A percentile compares a stretch with the other conserved stretches of the same genome.
These are phyloP conservation scores for Pseudisothecium myosuroides DNA, from an alignment of 225 moss, liverwort and hornwort genomes.

Conservation along the genomic window DNA sequence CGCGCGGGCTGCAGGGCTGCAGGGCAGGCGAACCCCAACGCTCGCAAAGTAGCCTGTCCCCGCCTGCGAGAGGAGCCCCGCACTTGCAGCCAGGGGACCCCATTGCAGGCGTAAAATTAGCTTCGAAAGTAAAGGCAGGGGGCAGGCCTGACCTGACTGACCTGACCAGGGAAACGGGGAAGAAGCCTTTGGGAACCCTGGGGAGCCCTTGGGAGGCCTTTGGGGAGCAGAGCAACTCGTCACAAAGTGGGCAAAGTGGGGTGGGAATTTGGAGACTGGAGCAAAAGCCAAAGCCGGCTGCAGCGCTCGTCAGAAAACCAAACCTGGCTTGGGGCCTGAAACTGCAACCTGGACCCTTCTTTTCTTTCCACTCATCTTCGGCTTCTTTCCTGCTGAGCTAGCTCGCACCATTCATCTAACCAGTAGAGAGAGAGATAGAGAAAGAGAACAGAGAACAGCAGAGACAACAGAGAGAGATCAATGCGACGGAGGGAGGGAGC, in stretches of 20 bases:
- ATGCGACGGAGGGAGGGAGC: neutral
- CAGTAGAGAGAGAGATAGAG: neutral
- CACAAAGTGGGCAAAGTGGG: neutral
- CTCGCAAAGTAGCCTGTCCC: neutral
- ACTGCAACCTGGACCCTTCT: neutral
- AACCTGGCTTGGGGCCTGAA: neutral
- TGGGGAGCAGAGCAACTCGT: neutral
- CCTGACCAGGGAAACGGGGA: no score
- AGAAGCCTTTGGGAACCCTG: neutral
- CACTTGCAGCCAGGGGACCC: neutral
- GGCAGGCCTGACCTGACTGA: neutral
- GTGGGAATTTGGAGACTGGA: neutral
- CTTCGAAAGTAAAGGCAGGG: neutral
- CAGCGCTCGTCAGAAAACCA: neutral
- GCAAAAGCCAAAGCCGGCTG: neutral
- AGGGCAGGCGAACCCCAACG: neutral
- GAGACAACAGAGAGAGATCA: neutral
- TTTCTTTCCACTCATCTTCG: neutral
- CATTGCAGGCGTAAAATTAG: neutral
- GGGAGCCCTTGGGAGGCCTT: neutral
- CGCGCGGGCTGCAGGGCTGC: no score
- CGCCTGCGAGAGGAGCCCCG: neutral
- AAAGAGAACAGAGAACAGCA: neutral
- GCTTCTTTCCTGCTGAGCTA: neutral
- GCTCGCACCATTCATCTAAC: neutral